Evolutionary conservation across 306 rosid species (phyloP).

Genomic region (Cucurbita moschata): DNA sequence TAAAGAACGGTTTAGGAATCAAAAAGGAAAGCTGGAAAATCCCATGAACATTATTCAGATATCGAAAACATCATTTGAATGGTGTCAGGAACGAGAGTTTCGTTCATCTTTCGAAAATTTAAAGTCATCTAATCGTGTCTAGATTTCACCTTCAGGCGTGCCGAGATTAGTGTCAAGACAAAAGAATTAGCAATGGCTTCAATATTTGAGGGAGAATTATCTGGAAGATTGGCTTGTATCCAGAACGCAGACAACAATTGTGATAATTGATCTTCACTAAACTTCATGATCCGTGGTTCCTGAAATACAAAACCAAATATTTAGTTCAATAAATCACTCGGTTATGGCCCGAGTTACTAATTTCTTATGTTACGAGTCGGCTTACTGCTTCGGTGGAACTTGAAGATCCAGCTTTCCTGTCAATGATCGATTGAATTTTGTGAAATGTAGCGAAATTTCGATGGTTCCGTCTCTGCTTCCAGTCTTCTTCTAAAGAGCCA

Average conservation of each 20-base stretch:
- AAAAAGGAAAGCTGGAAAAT: background rate
- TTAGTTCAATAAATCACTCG: background rate
- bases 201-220: slow-evolving; percentile 77
- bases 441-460: slow-evolving; percentile 56
- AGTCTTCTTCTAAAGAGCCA: slow-evolving; percentile 36
- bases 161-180: slow-evolving; percentile 45
- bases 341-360: background rate
- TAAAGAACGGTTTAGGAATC: background rate
- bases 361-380: slow-evolving; percentile 3
- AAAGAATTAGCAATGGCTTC: slow-evolving; percentile 81
- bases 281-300: slow-evolving; percentile 71
- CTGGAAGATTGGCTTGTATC: slow-evolving; percentile 71
- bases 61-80: background rate
- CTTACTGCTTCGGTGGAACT: slow-evolving; percentile 48
- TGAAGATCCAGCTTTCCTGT: slow-evolving; percentile 40
- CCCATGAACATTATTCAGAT: background rate
- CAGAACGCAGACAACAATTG: slow-evolving; percentile 86
- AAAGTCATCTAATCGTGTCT: background rate
- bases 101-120: background rate
- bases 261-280: slow-evolving; percentile 76
- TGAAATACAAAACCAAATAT: slow-evolving; percentile 22
- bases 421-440: slow-evolving; percentile 55
- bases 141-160: slow-evolving; percentile 55
- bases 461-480: slow-evolving; percentile 46
- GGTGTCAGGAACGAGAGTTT: background rate